Conservation (phyloP, 163 green algal genomes). For the Trebouxia gelatinosa region DNA sequence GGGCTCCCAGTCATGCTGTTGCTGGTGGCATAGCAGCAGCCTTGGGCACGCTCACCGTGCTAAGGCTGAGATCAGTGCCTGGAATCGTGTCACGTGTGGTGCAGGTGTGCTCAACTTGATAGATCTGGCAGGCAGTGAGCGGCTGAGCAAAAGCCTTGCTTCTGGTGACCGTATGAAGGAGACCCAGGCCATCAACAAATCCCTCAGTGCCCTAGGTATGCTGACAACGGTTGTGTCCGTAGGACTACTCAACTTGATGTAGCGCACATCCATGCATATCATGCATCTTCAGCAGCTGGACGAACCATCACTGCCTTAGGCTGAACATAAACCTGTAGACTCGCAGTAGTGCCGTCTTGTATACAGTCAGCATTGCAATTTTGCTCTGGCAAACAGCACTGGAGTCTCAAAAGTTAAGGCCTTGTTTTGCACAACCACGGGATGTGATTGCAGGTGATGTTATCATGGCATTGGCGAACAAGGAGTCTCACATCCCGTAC, state of each 20-base stretch:
- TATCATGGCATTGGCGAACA: constrained; percentile 80
- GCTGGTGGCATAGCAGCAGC: no score
- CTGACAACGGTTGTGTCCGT: not conserved
- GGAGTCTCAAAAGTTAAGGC: no score
- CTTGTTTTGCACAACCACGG: no score
- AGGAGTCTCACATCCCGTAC: constrained; percentile 89
- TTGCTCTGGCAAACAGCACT: no score
- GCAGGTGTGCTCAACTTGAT: constrained; percentile 86
- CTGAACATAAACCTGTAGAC: not conserved
- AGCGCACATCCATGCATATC: not conserved
- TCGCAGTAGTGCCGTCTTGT: no score
- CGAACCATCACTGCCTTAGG: not conserved
- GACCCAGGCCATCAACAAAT: constrained; percentile 94
- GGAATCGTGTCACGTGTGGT: no score
- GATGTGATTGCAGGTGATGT: constrained; percentile 71
- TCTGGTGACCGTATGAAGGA: constrained; percentile 89
- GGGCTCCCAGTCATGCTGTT: no score
- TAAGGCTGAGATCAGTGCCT: no score
- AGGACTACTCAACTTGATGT: not conserved
- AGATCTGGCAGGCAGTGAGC: constrained; percentile 93
- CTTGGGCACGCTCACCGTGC: no score
- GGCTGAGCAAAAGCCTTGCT: constrained; percentile 79
- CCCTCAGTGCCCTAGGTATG: constrained; percentile 77
- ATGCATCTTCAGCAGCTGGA: no score
- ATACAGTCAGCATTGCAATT: no score